These are phyloP conservation scores for Seiridium cupressi DNA, from an alignment of 2,329 filamentous ascomycete species.

Conservation along the genomic window DNA sequence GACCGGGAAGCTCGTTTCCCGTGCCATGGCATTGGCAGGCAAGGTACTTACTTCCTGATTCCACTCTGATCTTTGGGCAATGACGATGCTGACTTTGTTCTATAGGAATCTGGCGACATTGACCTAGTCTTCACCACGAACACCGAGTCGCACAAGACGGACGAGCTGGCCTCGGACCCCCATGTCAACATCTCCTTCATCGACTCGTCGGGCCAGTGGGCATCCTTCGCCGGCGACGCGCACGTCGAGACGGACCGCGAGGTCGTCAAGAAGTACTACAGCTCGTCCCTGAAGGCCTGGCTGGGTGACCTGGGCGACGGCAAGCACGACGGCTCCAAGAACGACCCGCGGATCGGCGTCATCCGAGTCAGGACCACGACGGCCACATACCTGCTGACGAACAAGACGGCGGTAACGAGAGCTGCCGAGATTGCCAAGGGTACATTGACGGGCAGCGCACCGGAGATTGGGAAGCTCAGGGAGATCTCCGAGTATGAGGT, in stretches of 20 bases:
- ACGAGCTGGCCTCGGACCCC: conserved; percentile 70
- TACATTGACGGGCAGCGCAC: conserved; percentile 67
- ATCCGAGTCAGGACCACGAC: conserved; percentile 76
- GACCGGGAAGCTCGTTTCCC: conserved; percentile 67
- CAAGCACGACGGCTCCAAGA: conserved; percentile 75
- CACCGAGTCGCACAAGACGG: conserved; percentile 83
- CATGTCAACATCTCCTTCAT: conserved; percentile 83
- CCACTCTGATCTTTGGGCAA: not conserved
- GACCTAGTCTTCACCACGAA: conserved; percentile 91
- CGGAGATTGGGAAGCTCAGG: conserved; percentile 72
- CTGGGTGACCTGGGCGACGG: conserved; percentile 85
- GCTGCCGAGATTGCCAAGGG: conserved; percentile 74
- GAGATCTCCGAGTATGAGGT: conserved; percentile 70
- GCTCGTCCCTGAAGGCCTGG: conserved; percentile 74
- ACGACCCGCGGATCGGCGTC: conserved; percentile 78
- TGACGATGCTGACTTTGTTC: conserved; percentile 6
- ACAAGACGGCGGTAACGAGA: conserved; percentile 61
- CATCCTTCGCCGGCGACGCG: conserved; percentile 73
- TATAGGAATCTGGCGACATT: conserved; percentile 71
- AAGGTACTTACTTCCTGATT: conserved; percentile 47
- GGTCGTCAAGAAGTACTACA: conserved; percentile 74
- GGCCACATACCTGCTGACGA: conserved; percentile 67
- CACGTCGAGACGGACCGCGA: conserved; percentile 67
- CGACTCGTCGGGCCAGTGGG: conserved; percentile 77
- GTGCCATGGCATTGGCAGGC: conserved; percentile 81